Percentiles rank a stretch among this genome's conserved stretches.
These are phyloP conservation scores for Beauveria australis DNA, from an alignment of 2,329 filamentous ascomycete genomes.

Conservation along the genomic window DNA sequence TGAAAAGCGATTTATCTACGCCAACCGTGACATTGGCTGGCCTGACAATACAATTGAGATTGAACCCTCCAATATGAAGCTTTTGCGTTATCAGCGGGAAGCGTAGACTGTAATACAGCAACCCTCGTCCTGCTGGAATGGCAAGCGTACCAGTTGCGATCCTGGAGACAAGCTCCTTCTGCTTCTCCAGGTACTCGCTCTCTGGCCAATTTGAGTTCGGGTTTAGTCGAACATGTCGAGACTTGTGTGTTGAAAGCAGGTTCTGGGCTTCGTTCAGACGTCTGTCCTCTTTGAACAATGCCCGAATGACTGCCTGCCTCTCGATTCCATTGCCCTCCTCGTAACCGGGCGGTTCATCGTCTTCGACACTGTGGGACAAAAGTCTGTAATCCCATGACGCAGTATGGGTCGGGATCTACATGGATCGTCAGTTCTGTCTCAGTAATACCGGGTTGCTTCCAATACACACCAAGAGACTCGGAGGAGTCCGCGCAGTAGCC, in stretches of 20 bases:
- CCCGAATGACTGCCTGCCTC: conserved; percentile 69
- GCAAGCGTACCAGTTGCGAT: conserved; percentile 83
- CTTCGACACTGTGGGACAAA: conserved; percentile 63
- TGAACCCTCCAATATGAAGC: conserved; percentile 83
- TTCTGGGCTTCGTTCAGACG: conserved; percentile 78
- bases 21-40: conserved; percentile 87
- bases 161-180: conserved; percentile 82
- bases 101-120: conserved; percentile 81
- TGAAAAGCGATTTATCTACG: conserved; percentile 80
- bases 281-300: conserved; percentile 87
- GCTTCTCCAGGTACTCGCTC: conserved; percentile 79
- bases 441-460: neutral
- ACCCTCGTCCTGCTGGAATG: conserved; percentile 75
- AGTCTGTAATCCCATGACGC: conserved; percentile 67
- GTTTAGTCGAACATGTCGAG: conserved; percentile 69
- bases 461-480: conserved; percentile 35
- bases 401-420: conserved; percentile 52
- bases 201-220: conserved; percentile 74
- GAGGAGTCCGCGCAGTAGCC: conserved; percentile 22
- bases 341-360: conserved; percentile 50
- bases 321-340: conserved; percentile 80
- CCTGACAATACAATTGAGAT: conserved; percentile 82
- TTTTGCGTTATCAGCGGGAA: conserved; percentile 88
- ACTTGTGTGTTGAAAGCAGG: conserved; percentile 76
- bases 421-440: neutral